phyloP scores from a whole-genome alignment of 129 eudicot species.

The Artemisia tridentata region DNA sequence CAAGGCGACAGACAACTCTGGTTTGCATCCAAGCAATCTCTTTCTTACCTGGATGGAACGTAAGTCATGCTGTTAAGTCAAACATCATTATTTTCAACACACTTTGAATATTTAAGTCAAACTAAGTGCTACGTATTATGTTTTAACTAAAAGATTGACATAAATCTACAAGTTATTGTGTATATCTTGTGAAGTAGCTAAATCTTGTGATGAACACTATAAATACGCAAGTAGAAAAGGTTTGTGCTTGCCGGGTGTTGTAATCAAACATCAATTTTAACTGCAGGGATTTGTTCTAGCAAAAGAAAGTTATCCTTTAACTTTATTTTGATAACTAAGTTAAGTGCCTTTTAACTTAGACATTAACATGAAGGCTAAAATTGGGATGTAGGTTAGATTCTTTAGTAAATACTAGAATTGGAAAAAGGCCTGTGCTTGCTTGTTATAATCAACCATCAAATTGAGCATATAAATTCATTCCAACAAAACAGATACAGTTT shows the following conservation, averaged over 20 bases:
- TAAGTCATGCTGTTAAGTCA: conserved; percentile 21
- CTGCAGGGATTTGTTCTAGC: too few species aligned
- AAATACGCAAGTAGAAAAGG: too few species aligned
- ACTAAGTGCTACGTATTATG: too few species aligned
- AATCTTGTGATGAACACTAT: too few species aligned
- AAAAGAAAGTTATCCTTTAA: background rate
- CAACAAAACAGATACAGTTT: background rate
- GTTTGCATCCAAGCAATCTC: conserved; percentile 97
- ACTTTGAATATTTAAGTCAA: background rate
- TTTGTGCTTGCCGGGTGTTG: too few species aligned
- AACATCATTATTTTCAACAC: background rate
- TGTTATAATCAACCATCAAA: background rate
- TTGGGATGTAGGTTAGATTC: background rate
- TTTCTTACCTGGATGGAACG: conserved; percentile 98
- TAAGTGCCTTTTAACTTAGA: conserved; percentile 13
- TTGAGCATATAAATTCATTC: background rate
- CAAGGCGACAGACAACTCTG: conserved; percentile 92
- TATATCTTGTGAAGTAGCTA: too few species aligned
- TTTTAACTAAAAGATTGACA: too few species aligned
- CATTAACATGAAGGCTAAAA: conserved; percentile 6
- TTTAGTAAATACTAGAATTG: background rate
- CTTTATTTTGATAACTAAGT: background rate
- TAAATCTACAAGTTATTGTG: too few species aligned
- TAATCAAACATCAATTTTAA: too few species aligned
- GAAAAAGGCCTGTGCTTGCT: background rate